Evolutionary conservation across 371 early-diverging fungal genomes (phyloP), one percentile per base, ranked within the genome.

Genomic region (Mortierella sp.): DNA sequence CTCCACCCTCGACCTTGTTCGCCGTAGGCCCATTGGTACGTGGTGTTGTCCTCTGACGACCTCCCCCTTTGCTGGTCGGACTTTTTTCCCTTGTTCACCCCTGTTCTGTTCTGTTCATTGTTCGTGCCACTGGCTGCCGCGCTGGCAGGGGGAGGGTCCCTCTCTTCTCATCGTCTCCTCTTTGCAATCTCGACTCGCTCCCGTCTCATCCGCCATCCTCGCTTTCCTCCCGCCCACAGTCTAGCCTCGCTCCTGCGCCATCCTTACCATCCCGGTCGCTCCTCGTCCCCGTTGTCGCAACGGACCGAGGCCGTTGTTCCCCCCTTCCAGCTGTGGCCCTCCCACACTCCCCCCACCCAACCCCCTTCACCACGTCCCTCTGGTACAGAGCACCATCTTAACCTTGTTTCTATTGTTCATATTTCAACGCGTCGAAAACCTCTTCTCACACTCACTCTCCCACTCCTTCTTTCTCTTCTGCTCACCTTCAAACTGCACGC

Each of bases 11-110:
- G 8, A 6, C 43, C 14, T 44, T 3, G 19, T 44, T 44, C 8
- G 10, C 7, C 10, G 34, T 34, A 10, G 7, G 34, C 10, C 10
- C 34, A 34, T 34, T 34, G 34, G 7, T 10, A 7, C 7, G 34
- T 22, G 8, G n/a, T 54, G 24, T 54, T 17, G 34, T 37, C 24
- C 37, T 22, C 54, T 54, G 28, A 28, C 22, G 3, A 13, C 54
- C 43, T 37, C n/a, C 39, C 43, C 41, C 17, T 44, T 45, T 54
- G 41, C 29, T 56, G n/a, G n/a, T 56, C 45, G 34, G n/a, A 19
- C 28, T 45, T 43, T 27, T 56, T 29, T 27, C 29, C 22, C 37
- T 43, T 19, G 44, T 43, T 19, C 44, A 10, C 34, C 10, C 7
- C 10, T 10, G 34, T 34, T 10, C 34, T 7, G 34, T 10, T 7